Base-by-base conservation (phyloP, 108 stramenopile genomes). In the Chaetoceros tenuissimus region DNA sequence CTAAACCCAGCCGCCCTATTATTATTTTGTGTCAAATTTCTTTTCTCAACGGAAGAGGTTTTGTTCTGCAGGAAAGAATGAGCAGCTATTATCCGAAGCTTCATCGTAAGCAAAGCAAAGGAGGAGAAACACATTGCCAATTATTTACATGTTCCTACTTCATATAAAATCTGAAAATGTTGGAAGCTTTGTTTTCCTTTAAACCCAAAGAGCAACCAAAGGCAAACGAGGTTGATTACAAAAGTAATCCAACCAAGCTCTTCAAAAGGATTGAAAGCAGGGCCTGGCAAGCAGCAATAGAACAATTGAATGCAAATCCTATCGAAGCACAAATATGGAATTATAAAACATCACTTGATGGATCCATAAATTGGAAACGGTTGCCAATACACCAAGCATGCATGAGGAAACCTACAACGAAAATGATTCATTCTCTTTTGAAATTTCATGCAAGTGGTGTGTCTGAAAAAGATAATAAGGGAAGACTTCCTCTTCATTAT, bases 211-310 rank as follows among this genome's bases (percentile, higher is more conserved):
- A 40, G 13, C 5, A 40, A 10, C 5, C 34, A 10, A 40, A 40
- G 34, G 34, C 34, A 40, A 40, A 40, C 19, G 91, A 92, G 66
- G 75, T 74, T 20, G 83, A 88, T 57, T 92, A 92, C 60, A 85
- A 88, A 48, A 60, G 70, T 24, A 78, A 80, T n/a, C 77, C 91
- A 3, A 85, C 91, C 22, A 71, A 80, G 28, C 61, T 92, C 16
- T 92, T 86, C 74, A 75, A 69, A n/a, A 66, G 64, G 52, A 92
- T 92, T 63, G 87, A 92, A 63, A 73, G 76, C 52, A 86, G 80
- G 55, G 75, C 78, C 18, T 92, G 91, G 91, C 85, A 89, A 57
- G 71, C 73, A 24, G 91, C 87, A 20, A 72, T 84, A 56, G 74
- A 65, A 29, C 71, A 80, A 0, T 44, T 81, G 16, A 74, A 82